A percentile compares a stretch with the other conserved stretches of the same genome.
Evolutionary conservation across 2,329 filamentous ascomycete species (phyloP).

Genomic region (Clarireedia homoeocarpa): DNA sequence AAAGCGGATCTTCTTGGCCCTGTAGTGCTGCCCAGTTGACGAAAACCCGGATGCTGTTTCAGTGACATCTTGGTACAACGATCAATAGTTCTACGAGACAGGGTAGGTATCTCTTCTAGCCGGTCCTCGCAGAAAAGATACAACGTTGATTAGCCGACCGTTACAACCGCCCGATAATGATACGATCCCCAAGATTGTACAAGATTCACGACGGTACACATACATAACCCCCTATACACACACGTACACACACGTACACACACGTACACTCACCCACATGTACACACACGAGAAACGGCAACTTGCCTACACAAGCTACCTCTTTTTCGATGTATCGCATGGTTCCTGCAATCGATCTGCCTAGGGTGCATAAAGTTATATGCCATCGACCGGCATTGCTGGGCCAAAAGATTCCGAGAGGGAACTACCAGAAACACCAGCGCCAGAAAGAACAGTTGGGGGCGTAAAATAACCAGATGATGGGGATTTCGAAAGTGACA

Average conservation of each 20-base stretch:
- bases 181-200: background rate
- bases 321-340: constrained; percentile 7
- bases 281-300: background rate
- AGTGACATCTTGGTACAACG: background rate
- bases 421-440: background rate
- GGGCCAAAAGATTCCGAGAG: background rate
- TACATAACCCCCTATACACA: background rate
- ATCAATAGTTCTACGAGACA: background rate
- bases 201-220: constrained; percentile 9
- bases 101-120: background rate
- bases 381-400: background rate
- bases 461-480: constrained; percentile 6
- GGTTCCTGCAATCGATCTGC: constrained; percentile 10
- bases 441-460: background rate
- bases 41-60: constrained; percentile 8
- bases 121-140: constrained; percentile 2
- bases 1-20: constrained; percentile 5
- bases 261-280: no score
- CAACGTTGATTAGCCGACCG: constrained; percentile 6
- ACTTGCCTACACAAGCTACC: background rate
- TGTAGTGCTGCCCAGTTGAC: constrained; percentile 10
- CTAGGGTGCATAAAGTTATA: background rate
- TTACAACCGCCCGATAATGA: constrained; percentile 8
- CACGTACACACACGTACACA: no score
- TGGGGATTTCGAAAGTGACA: constrained; percentile 1